phyloP scores from a whole-genome alignment of 2,329 filamentous ascomycete species.

The Penicillium rolfsii region DNA sequence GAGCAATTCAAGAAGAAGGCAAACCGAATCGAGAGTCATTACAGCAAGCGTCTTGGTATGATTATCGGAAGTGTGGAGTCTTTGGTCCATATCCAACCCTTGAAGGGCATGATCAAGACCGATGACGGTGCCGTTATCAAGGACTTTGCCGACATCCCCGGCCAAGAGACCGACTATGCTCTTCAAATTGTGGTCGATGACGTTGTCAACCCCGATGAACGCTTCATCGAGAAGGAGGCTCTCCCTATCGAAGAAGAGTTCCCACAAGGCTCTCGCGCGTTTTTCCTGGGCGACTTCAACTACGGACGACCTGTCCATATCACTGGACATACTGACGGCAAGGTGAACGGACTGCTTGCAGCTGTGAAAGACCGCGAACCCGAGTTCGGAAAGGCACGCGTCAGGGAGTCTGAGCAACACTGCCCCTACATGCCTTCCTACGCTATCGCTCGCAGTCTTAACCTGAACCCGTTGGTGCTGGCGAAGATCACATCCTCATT shows the following conservation, averaged over 20 bases:
- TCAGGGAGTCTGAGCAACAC: conserved; percentile 67
- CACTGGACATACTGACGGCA: conserved; percentile 71
- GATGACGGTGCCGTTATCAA: conserved; percentile 90
- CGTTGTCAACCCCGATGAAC: conserved; percentile 85
- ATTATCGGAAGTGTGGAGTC: conserved; percentile 85
- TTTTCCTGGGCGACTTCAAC: conserved; percentile 91
- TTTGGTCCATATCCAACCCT: conserved; percentile 87
- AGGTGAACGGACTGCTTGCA: conserved; percentile 78
- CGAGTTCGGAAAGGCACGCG: conserved; percentile 79
- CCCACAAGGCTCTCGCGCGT: conserved; percentile 76
- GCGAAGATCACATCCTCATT: conserved; percentile 97
- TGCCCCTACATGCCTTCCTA: conserved; percentile 85
- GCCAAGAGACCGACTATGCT: conserved; percentile 87
- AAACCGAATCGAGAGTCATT: conserved; percentile 78
- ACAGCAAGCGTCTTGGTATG: conserved; percentile 89
- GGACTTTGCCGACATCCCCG: conserved; percentile 84
- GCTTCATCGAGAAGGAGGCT: conserved; percentile 89
- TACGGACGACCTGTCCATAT: conserved; percentile 91
- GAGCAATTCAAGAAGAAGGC: conserved; percentile 84
- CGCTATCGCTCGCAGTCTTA: conserved; percentile 79
- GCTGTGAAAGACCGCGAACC: conserved; percentile 71
- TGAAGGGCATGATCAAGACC: conserved; percentile 87
- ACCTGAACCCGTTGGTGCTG: conserved; percentile 81
- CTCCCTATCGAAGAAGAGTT: conserved; percentile 90
- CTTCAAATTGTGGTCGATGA: conserved; percentile 87